phyloP scores from a whole-genome alignment of 441 rosid species.

The Pelargonium exstipulatum region DNA sequence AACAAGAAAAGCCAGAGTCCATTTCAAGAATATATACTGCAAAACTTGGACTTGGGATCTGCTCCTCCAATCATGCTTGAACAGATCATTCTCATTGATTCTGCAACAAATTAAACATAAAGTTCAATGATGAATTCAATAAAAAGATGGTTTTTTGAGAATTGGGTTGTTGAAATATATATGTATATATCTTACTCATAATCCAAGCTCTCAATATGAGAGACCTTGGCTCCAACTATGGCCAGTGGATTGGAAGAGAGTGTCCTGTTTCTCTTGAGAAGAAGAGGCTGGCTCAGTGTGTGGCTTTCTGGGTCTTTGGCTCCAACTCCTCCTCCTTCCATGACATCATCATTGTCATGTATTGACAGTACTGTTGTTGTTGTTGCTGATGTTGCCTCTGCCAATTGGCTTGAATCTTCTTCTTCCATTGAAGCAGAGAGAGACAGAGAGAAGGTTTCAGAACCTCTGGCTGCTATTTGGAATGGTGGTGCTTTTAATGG shows the following conservation, averaged over 20 bases:
- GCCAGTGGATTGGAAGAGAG: constrained; percentile 74
- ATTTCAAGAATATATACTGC: constrained; percentile 77
- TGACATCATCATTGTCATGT: constrained; percentile 31
- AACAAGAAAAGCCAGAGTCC: constrained; percentile 73
- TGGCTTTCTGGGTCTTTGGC: constrained; percentile 58
- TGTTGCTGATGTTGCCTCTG: too few relatives aligned
- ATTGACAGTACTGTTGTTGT: too few relatives aligned
- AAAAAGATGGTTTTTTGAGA: neutral
- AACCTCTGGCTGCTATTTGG: too few relatives aligned
- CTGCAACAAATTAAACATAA: too few relatives aligned
- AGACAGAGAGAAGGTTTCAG: too few relatives aligned
- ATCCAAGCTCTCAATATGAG: constrained; percentile 81
- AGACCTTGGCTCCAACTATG: constrained; percentile 77
- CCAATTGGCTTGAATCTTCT: constrained; percentile 23
- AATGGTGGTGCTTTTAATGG: too few relatives aligned
- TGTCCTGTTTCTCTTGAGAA: constrained; percentile 59
- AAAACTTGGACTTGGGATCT: constrained; percentile 75
- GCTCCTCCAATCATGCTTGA: constrained; percentile 95
- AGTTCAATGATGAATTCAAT: constrained; percentile 3
- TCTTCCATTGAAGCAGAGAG: constrained; percentile 37
- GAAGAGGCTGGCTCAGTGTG: constrained; percentile 55
- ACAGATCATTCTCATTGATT: constrained; percentile 83
- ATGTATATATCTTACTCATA: constrained; percentile 56
- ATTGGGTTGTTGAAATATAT: neutral
- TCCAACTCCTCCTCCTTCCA: constrained; percentile 25